Base-by-base conservation (phyloP, 768 basidiomycete genomes). In the Lyophyllum decastes region DNA sequence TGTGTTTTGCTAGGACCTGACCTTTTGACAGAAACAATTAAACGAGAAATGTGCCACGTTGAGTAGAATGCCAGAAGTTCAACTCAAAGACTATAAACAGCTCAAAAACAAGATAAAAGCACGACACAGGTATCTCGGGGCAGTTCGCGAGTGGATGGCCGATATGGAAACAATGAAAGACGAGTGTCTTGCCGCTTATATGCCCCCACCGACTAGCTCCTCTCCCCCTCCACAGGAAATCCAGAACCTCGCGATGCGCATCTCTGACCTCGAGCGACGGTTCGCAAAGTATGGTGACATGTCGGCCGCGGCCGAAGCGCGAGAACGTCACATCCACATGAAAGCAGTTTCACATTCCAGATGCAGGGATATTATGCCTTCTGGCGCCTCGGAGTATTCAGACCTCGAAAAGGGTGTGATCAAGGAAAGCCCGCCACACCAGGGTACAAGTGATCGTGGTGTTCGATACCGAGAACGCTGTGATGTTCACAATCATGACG, bases 391-490 rank as follows among this genome's bases (percentile, higher is more conserved):
- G 17, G 25, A 14, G n/a, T 17, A 30, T 33, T 52, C 41, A 6
- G 52, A 43, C 21, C 52, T 58, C 26, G 51, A 58, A 46, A 43
- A 52, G 24, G 57, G 57, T 24, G 57, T 48, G 22, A 52, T 58
- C 11, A 33, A 4, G 34, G 52, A 53, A 10, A 38, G 27, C 4
- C n/a, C 47, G 17, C 21, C 30, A 30, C 30, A 30, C 10, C 30
- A 10, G 5, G 30, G 30, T 10, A 10, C 30, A 10, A 30, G 10
- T 30, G 30, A 10, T 30, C 21, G n/a, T n/a, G n/a, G n/a, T n/a
- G n/a, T n/a, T n/a, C n/a, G n/a, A n/a, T n/a, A n/a, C n/a, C n/a
- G n/a, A n/a, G n/a, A n/a, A n/a, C 4, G 30, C 26, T 26, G 25
- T 5, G n/a, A 25, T 16, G 4, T 14, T 26, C 24, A 22, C 12